Evolutionary conservation across 306 rosid species (phyloP).

Genomic region (Prunus campanulata): DNA sequence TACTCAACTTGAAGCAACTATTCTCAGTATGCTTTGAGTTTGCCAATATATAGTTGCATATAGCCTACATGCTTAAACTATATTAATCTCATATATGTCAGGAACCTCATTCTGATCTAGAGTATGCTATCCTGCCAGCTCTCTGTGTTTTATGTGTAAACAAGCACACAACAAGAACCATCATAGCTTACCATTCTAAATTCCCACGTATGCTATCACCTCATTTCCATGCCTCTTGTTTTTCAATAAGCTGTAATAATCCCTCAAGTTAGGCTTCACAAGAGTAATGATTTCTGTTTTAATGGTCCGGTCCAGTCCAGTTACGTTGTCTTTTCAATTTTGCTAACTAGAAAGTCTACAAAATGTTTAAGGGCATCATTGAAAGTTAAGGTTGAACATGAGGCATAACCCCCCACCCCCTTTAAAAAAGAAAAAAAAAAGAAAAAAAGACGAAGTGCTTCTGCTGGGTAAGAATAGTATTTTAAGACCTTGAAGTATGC

Average conservation of each 20-base stretch:
- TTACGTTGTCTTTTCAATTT: neutral
- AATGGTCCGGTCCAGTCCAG: neutral
- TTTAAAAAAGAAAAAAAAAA: neutral
- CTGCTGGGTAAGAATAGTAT: neutral
- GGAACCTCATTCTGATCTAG: neutral
- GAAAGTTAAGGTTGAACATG: neutral
- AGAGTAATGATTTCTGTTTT: neutral
- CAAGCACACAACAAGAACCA: neutral
- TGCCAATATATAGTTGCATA: neutral
- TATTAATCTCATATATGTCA: neutral
- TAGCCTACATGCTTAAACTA: neutral
- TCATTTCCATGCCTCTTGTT: neutral
- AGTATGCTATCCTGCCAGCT: neutral
- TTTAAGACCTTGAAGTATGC: neutral
- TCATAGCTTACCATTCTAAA: neutral
- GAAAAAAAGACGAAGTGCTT: neutral
- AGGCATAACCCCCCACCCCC: too few species aligned
- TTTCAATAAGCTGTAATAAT: neutral
- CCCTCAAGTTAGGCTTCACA: neutral
- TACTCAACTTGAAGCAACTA: conserved; percentile 3
- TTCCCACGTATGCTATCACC: neutral
- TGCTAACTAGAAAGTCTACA: neutral
- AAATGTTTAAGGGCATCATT: neutral
- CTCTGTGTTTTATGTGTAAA: neutral
- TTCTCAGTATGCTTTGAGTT: neutral